phyloP scores from a whole-genome alignment of 2,329 filamentous ascomycete genomes.

The Colletotrichum eleusines region DNA sequence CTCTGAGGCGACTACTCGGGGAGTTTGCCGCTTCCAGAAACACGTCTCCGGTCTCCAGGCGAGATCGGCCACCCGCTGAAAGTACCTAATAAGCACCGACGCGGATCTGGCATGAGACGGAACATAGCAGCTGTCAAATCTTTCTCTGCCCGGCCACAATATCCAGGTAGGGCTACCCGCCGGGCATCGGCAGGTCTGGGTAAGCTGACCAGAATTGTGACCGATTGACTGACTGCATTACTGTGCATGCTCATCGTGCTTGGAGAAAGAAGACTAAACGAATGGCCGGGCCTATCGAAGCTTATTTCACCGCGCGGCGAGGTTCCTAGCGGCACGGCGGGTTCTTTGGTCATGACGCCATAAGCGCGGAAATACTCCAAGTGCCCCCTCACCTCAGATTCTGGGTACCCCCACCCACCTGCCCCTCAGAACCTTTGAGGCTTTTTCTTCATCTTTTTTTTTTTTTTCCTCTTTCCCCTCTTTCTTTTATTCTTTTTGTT shows the following conservation, averaged over 20 bases:
- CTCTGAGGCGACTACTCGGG: slow-evolving; percentile 18
- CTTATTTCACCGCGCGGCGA: slow-evolving; percentile 10
- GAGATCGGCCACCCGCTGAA: slow-evolving; percentile 27
- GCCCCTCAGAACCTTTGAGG: not conserved
- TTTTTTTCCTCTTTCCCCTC: too few species aligned
- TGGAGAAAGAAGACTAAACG: too few species aligned
- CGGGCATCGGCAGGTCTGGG: slow-evolving; percentile 8
- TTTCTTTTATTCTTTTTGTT: not conserved
- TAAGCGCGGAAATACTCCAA: slow-evolving; percentile 35
- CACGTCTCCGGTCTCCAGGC: slow-evolving; percentile 29
- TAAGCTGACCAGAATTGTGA: slow-evolving; percentile 12
- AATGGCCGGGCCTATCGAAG: too few species aligned
- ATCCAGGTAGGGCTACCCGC: slow-evolving; percentile 26
- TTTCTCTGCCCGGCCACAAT: slow-evolving; percentile 8
- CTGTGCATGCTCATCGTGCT: not conserved
- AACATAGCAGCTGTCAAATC: slow-evolving; percentile 24
- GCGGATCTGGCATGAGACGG: slow-evolving; percentile 30
- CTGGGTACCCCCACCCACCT: slow-evolving; percentile 1
- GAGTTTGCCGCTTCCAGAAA: slow-evolving; percentile 29
- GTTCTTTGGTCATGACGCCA: slow-evolving; percentile 32
- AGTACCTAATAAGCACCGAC: slow-evolving; percentile 1
- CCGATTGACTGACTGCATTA: too few species aligned
- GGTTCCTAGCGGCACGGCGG: slow-evolving; percentile 10
- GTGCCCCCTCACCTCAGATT: slow-evolving; percentile 8
- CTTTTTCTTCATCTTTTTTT: too few species aligned